These are phyloP conservation scores for Aspergillus incahuasiensis DNA, from an alignment of 495 filamentous ascomycete genomes.

Conservation along the genomic window DNA sequence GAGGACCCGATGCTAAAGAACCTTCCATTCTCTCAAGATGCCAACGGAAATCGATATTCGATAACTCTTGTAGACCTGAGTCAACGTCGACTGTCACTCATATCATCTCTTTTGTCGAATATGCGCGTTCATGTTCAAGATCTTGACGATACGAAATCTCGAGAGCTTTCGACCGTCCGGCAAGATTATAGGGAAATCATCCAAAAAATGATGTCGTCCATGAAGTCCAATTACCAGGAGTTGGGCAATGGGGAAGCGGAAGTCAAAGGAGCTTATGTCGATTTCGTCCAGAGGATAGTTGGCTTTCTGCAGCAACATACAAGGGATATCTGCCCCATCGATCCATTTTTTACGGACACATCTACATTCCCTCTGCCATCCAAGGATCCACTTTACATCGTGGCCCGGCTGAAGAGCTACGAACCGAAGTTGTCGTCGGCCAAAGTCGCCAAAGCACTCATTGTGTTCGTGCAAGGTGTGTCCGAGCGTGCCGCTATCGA, in stretches of 20 bases:
- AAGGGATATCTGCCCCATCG: conserved; percentile 56
- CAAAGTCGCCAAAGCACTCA: conserved; percentile 53
- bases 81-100: conserved; percentile 52
- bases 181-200: conserved; percentile 54
- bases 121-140: conserved; percentile 54
- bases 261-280: conserved; percentile 55
- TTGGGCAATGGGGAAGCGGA: conserved; percentile 37
- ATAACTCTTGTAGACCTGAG: conserved; percentile 53
- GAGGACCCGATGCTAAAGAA: conserved; percentile 53
- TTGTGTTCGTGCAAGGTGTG: conserved; percentile 59
- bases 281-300: conserved; percentile 62
- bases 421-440: conserved; percentile 51
- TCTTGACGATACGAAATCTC: conserved; percentile 25
- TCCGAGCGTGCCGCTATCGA: conserved; percentile 59
- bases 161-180: conserved; percentile 33
- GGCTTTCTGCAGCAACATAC: conserved; percentile 63
- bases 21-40: conserved; percentile 53
- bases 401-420: conserved; percentile 61
- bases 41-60: conserved; percentile 33
- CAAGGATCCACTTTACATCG: conserved; percentile 63
- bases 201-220: conserved; percentile 55
- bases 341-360: conserved; percentile 65
- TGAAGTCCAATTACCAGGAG: conserved; percentile 67
- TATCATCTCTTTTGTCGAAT: conserved; percentile 60
- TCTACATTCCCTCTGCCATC: conserved; percentile 60